These are phyloP conservation scores for Phaeophleospora eucalypticola DNA, from an alignment of 2,329 filamentous ascomycete genomes.

Conservation along the genomic window DNA sequence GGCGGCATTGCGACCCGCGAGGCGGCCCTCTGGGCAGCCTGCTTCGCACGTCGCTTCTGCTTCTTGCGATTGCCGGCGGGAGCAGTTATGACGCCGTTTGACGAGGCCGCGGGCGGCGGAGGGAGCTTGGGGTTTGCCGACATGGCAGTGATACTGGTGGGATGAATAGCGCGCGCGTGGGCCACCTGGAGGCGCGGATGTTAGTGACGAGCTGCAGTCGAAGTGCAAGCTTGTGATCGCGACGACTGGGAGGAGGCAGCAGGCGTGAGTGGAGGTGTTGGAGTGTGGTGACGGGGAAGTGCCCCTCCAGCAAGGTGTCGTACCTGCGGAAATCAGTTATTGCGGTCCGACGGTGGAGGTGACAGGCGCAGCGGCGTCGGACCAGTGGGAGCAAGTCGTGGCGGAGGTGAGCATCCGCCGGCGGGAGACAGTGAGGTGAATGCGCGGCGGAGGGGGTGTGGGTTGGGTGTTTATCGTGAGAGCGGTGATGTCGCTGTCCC, in stretches of 20 bases:
- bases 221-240: background rate
- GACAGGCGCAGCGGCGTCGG: background rate
- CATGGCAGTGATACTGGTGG: conserved; percentile 26
- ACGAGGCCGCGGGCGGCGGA: conserved; percentile 17
- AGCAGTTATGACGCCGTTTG: conserved; percentile 38
- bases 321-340: background rate
- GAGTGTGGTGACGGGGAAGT: background rate
- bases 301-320: background rate
- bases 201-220: conserved; percentile 10
- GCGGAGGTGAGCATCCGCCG: background rate
- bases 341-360: background rate
- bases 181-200: conserved; percentile 10
- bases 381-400: background rate
- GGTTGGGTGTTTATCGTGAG: too few species aligned
- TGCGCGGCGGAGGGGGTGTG: too few species aligned
- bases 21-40: conserved; percentile 60
- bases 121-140: conserved; percentile 25
- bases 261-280: too few species aligned
- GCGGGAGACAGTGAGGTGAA: too few species aligned
- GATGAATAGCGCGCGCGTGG: conserved; percentile 23
- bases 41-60: conserved; percentile 84
- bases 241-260: background rate
- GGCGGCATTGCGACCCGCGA: conserved; percentile 36
- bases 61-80: conserved; percentile 79
- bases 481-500: too few species aligned